Evolutionary conservation across 352 stramenopile genomes (phyloP), one percentile per base, ranked within the genome.

Genomic region (Phytophthora pluvialis): DNA sequence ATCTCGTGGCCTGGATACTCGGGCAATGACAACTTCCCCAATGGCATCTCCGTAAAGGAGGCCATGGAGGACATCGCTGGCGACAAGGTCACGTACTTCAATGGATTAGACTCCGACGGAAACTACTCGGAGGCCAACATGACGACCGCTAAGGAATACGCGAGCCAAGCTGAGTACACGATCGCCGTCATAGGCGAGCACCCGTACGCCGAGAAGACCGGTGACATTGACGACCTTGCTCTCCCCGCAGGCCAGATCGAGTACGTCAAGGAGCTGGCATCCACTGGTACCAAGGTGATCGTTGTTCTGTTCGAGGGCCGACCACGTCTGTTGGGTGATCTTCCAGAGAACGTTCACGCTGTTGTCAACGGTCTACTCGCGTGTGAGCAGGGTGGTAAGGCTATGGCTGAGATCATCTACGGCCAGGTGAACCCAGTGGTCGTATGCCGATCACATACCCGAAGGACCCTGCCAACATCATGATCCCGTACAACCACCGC

Each of bases 371-470:
- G 68, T 6, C 75, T 91, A 43, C 69, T 96, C 1, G 80, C 86
- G 0, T 86, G 89, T 15, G 82, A 91, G 31, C 63, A 74, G 5
- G 87, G 88, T 6, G 89, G 89, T 0, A 77, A 90, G 58, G 86
- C 85, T 2, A 81, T 96, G 39, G 83, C 89, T 6, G 84, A 96
- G 45, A 86, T 96, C 39, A 29, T 96, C 8, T 89, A 88, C 47
- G 89, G 88, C 4, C 49, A 75, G 7, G 73, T 88, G 10, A 94
- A 93, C 64, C 88, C 12, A 95, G 85, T 15, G 89, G 89, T 0
- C 67, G 81, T 15, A 70, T 95, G 16, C 83, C 86, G 11, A 88
- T 96, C 65, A 95, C 86, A 4, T 97, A 92, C 62, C 83, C 83
- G 3, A 84, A 81, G 61, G 64, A 88, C 40, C 28, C 75, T 0